These are phyloP conservation scores for Phytomonas sp. DNA, from an alignment of 208 protist genomes.

Conservation along the genomic window DNA sequence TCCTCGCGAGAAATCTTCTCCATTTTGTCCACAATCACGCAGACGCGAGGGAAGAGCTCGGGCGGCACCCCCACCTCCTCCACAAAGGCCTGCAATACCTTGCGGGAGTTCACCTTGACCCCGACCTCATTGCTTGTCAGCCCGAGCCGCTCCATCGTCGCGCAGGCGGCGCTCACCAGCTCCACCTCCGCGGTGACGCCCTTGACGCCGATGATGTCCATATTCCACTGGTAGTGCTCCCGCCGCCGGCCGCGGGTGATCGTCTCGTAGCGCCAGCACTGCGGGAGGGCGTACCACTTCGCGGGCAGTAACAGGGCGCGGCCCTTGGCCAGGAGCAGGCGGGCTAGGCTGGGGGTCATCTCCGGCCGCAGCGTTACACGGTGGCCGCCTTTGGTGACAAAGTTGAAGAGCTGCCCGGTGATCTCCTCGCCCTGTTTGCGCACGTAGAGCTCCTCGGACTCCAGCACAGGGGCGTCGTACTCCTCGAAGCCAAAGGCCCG, in stretches of 20 bases:
- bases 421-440: conserved; percentile 95
- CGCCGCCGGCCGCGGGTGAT: conserved; percentile 91
- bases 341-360: conserved; percentile 94
- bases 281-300: conserved; percentile 94
- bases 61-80: conserved; percentile 54
- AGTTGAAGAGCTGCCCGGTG: conserved; percentile 96
- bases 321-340: conserved; percentile 85
- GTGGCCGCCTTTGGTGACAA: conserved; percentile 90
- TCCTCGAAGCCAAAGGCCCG: conserved; percentile 90
- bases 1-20: conserved; percentile 89
- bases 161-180: conserved; percentile 82
- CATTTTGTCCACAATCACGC: conserved; percentile 94
- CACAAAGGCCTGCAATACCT: conserved; percentile 85
- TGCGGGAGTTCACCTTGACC: conserved; percentile 90
- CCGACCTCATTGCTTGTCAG: conserved; percentile 88
- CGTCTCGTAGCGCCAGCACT: conserved; percentile 95
- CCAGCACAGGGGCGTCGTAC: conserved; percentile 94
- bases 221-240: conserved; percentile 97
- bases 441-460: conserved; percentile 90
- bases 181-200: conserved; percentile 89
- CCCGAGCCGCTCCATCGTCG: conserved; percentile 70
- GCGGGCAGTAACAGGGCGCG: conserved; percentile 85
- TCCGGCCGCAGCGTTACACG: conserved; percentile 90
- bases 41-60: conserved; percentile 86
- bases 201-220: conserved; percentile 93